These are phyloP conservation scores for Theileria orientalis DNA, from an alignment of 169 alveolate species.

Conservation along the genomic window DNA sequence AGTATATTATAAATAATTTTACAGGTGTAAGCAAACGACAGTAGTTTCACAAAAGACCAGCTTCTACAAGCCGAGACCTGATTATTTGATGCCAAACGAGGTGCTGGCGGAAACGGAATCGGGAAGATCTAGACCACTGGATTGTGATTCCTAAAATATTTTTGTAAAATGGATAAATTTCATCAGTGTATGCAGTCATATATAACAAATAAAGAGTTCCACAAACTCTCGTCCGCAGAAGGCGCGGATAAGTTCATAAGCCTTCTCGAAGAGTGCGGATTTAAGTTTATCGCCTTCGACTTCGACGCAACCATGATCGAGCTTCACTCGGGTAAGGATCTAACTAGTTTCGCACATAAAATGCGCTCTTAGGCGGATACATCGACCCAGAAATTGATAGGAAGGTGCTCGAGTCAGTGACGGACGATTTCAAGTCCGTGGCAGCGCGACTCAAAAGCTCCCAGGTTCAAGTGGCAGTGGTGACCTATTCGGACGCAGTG, in stretches of 20 bases:
- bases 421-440: conserved; percentile 51
- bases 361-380: conserved; percentile 40
- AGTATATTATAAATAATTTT: background rate
- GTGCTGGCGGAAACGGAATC: conserved; percentile 12
- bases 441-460: conserved; percentile 40
- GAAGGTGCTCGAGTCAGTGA: conserved; percentile 49
- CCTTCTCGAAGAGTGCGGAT: conserved; percentile 52
- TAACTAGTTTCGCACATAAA: background rate
- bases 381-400: conserved; percentile 32
- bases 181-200: conserved; percentile 24
- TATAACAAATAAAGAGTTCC: conserved; percentile 29
- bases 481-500: conserved; percentile 56
- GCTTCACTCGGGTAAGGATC: conserved; percentile 50
- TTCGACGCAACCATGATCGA: conserved; percentile 63
- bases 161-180: conserved; percentile 38
- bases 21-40: conserved; percentile 34
- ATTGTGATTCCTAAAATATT: conserved; percentile 13
- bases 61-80: conserved; percentile 32
- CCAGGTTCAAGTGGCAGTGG: conserved; percentile 17
- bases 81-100: conserved; percentile 43
- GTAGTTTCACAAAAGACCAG: conserved; percentile 23
- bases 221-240: conserved; percentile 29
- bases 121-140: conserved; percentile 21
- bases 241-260: conserved; percentile 53
- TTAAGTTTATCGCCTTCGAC: conserved; percentile 52